These are phyloP conservation scores for Parietaria judaica DNA, from an alignment of 306 rosid species.

Conservation along the genomic window DNA sequence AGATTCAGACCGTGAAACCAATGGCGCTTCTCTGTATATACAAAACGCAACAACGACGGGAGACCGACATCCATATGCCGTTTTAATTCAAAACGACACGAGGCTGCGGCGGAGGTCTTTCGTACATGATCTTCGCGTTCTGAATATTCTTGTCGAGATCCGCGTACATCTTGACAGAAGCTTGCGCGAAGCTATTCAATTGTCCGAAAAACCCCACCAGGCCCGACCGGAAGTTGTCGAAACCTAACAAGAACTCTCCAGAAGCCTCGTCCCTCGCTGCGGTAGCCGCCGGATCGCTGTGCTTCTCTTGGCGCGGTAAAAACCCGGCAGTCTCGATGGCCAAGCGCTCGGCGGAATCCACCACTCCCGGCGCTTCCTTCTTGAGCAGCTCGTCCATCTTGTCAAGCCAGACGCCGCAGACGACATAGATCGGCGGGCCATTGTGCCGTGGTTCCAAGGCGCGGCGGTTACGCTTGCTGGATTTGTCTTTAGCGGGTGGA, in stretches of 20 bases:
- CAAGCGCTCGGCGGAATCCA: slow-evolving; percentile 51
- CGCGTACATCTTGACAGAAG: slow-evolving; percentile 49
- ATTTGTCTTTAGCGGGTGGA: slow-evolving; percentile 27
- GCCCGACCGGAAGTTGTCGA: slow-evolving; percentile 47
- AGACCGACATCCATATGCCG: neutral
- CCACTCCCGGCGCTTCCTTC: slow-evolving; percentile 51
- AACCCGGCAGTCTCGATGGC: slow-evolving; percentile 49
- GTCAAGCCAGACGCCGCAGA: slow-evolving; percentile 59
- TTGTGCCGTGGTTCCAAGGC: neutral
- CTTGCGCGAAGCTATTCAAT: slow-evolving; percentile 46
- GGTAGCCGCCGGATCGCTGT: slow-evolving; percentile 35
- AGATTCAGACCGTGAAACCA: slow-evolving; percentile 8
- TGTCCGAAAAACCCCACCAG: slow-evolving; percentile 47
- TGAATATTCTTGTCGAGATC: slow-evolving; percentile 39
- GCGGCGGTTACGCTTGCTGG: slow-evolving; percentile 46
- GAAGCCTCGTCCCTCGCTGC: slow-evolving; percentile 39
- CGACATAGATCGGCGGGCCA: slow-evolving; percentile 78
- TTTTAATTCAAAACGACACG: slow-evolving; percentile 29
- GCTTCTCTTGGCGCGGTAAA: slow-evolving; percentile 68
- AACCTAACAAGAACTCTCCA: slow-evolving; percentile 48
- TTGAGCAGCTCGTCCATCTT: slow-evolving; percentile 27
- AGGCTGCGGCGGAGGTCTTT: slow-evolving; percentile 26
- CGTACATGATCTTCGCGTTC: slow-evolving; percentile 25
- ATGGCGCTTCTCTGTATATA: slow-evolving; percentile 28
- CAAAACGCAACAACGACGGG: slow-evolving; percentile 18